phyloP scores from a whole-genome alignment of 2,329 filamentous ascomycete genomes.

The Pseudonectria foliicola region DNA sequence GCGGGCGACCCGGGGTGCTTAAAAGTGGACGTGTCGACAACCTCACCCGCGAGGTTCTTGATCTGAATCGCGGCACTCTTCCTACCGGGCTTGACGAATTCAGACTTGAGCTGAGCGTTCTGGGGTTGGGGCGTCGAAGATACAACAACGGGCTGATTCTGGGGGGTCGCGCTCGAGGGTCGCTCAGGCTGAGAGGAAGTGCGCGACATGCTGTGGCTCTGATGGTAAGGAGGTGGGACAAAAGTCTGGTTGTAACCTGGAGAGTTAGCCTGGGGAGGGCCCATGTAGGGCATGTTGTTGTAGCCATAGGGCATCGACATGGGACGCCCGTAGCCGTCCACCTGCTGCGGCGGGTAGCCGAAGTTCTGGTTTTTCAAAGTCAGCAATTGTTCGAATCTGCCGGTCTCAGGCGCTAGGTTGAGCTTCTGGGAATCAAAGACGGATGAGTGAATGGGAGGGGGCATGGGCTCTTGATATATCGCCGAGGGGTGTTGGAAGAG shows the following conservation, averaged over 20 bases:
- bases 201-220: conserved; percentile 70
- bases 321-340: conserved; percentile 33
- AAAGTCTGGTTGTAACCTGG: conserved; percentile 45
- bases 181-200: conserved; percentile 71
- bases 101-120: conserved; percentile 48
- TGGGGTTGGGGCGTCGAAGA: conserved; percentile 58
- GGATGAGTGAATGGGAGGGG: conserved; percentile 7
- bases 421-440: conserved; percentile 25
- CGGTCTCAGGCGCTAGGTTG: conserved; percentile 62
- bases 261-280: conserved; percentile 36
- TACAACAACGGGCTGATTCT: conserved; percentile 50
- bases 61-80: conserved; percentile 76
- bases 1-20: conserved; percentile 53
- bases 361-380: conserved; percentile 62
- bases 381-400: conserved; percentile 67
- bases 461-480: conserved; percentile 6
- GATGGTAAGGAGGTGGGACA: conserved; percentile 33
- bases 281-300: conserved; percentile 44
- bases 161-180: conserved; percentile 58
- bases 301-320: conserved; percentile 37
- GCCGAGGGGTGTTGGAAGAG: conserved; percentile 13
- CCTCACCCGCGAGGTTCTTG: conserved; percentile 75
- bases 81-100: conserved; percentile 42
- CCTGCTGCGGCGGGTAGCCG: conserved; percentile 41
- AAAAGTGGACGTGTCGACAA: conserved; percentile 59